phyloP scores from a whole-genome alignment of 768 basidiomycete species.

The Pholiota conissans region DNA sequence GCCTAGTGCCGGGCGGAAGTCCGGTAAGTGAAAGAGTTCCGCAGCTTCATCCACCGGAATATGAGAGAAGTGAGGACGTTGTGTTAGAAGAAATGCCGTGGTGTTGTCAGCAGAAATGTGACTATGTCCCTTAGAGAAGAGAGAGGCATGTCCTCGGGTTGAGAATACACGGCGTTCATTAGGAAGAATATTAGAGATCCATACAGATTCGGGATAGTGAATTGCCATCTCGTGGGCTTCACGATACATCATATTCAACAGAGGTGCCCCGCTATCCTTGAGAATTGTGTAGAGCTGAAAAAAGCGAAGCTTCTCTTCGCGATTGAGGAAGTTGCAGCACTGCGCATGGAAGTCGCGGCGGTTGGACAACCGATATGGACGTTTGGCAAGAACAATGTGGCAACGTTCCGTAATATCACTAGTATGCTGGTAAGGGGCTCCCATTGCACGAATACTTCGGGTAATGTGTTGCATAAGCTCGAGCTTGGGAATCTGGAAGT shows the following conservation, averaged over 20 bases:
- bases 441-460: slow-evolving; percentile 22
- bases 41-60: background rate
- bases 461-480: slow-evolving; percentile 31
- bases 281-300: background rate
- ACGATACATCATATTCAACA: background rate
- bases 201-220: background rate
- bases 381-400: background rate
- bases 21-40: background rate
- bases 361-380: background rate
- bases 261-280: background rate
- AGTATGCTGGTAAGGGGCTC: slow-evolving; percentile 26
- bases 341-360: background rate
- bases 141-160: background rate
- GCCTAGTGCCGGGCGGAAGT: background rate
- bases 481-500: slow-evolving; percentile 40
- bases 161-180: background rate
- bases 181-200: background rate
- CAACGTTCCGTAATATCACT: background rate
- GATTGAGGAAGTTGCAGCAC: background rate
- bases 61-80: background rate
- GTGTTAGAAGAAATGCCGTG: background rate
- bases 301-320: background rate
- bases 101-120: background rate
- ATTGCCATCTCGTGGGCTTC: background rate
- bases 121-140: background rate